Evolutionary conservation across 306 rosid genomes (phyloP).

Genomic region (Fragaria ananassa): DNA sequence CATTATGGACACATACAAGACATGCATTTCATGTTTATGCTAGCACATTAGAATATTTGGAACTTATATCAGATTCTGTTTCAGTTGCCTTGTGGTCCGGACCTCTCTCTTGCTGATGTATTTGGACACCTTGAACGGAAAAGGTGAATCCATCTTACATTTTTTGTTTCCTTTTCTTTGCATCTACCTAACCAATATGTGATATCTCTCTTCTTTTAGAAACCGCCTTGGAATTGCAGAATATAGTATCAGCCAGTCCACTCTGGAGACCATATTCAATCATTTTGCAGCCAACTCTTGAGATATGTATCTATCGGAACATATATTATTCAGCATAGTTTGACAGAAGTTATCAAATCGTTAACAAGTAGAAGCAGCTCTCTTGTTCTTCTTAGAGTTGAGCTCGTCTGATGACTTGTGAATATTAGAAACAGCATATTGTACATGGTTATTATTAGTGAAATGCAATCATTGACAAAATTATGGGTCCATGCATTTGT

Average conservation of each 20-base stretch:
- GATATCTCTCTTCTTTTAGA: slow-evolving; percentile 34
- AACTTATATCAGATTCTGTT: slow-evolving; percentile 15
- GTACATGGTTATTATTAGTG: slow-evolving; percentile 1
- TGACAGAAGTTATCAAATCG: not conserved
- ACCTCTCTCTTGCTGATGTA: slow-evolving; percentile 80
- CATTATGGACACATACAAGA: not conserved
- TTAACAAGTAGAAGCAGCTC: not conserved
- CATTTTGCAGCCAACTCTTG: slow-evolving; percentile 81
- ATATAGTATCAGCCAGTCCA: slow-evolving; percentile 92
- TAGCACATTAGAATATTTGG: not conserved
- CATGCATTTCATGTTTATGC: not conserved
- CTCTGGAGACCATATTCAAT: slow-evolving; percentile 84
- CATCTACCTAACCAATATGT: slow-evolving; percentile 20
- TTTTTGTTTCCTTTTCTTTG: slow-evolving; percentile 6
- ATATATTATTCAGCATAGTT: not conserved
- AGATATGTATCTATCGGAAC: slow-evolving; percentile 16
- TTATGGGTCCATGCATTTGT: not conserved
- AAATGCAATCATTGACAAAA: not conserved
- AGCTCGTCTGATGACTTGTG: slow-evolving; percentile 8
- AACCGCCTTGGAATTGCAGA: slow-evolving; percentile 69
- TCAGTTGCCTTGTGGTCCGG: slow-evolving; percentile 71
- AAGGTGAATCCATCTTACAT: slow-evolving; percentile 42
- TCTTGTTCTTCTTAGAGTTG: not conserved
- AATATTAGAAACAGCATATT: slow-evolving; percentile 9
- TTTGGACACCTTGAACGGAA: slow-evolving; percentile 79